A percentile compares a stretch with the other conserved stretches of the same genome.
Conservation (phyloP, 352 stramenopile species). For the Aphanomyces euteiches region DNA sequence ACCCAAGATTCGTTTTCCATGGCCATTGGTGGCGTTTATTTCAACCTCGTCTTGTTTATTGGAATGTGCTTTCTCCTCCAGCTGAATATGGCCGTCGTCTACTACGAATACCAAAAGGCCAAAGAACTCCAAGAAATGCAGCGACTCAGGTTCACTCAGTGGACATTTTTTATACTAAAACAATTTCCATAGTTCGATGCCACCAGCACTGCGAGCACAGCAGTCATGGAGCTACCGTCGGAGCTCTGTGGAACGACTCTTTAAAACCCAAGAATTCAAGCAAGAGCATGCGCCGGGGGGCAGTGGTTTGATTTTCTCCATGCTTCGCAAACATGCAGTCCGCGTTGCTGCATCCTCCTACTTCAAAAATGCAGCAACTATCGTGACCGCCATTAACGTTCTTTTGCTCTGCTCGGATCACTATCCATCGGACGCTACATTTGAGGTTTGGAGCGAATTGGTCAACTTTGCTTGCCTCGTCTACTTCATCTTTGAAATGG, state of each 20-base stretch:
- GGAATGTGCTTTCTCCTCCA: constrained; percentile 64
- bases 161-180: background rate
- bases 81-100: constrained; percentile 53
- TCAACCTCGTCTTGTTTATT: constrained; percentile 87
- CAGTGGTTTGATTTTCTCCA: too few relatives aligned
- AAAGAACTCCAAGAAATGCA: constrained; percentile 28
- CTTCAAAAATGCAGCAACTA: constrained; percentile 64
- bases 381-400: constrained; percentile 81
- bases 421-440: constrained; percentile 57
- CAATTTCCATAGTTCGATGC: background rate
- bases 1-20: constrained; percentile 50
- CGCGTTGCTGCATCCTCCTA: too few relatives aligned
- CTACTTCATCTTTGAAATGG: constrained; percentile 70
- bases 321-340: too few relatives aligned
- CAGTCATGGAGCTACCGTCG: background rate
- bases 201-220: background rate
- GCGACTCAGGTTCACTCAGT: constrained; percentile 1
- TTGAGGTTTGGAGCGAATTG: constrained; percentile 60
- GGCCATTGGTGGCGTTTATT: constrained; percentile 73
- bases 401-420: constrained; percentile 72
- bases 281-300: background rate
- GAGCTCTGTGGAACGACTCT: background rate
- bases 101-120: constrained; percentile 37
- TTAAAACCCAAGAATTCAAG: constrained; percentile 9
- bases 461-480: constrained; percentile 74